phyloP scores from a whole-genome alignment of 148 eudicot genomes.

The Beta vulgaris region DNA sequence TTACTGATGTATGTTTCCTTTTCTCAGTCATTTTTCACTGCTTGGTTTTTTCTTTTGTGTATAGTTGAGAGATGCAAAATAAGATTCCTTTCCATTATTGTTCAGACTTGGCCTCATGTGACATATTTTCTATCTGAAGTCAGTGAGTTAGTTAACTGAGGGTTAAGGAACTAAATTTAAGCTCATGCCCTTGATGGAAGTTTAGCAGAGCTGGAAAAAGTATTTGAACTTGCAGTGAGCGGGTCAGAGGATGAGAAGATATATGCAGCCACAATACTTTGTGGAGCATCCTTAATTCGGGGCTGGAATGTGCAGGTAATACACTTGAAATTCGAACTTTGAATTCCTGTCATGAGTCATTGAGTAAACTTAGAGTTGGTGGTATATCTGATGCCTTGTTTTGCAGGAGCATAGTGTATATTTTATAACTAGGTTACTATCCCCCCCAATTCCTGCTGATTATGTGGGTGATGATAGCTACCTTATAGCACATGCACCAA shows the following conservation, averaged over 20 bases:
- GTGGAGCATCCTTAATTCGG: constrained; percentile 75
- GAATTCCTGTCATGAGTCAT: neutral
- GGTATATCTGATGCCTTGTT: constrained; percentile 7
- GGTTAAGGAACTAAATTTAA: constrained; percentile 76
- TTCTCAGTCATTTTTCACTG: neutral
- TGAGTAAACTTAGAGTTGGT: neutral
- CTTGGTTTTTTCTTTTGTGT: neutral
- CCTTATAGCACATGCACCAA: constrained; percentile 72
- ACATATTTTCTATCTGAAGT: constrained; percentile 38
- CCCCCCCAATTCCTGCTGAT: constrained; percentile 71
- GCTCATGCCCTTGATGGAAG: constrained; percentile 96
- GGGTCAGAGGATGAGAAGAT: constrained; percentile 87
- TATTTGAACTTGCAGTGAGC: constrained; percentile 74
- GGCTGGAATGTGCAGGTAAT: constrained; percentile 96
- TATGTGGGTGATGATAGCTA: constrained; percentile 59
- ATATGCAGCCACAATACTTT: constrained; percentile 78
- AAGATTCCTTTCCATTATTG: neutral
- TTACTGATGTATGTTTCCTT: neutral
- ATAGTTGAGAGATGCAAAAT: neutral
- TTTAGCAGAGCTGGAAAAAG: constrained; percentile 91
- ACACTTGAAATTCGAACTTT: neutral
- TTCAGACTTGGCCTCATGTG: constrained; percentile 35
- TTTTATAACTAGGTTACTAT: constrained; percentile 74
- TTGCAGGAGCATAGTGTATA: constrained; percentile 83
- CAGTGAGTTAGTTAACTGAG: constrained; percentile 39